Evolutionary conservation across 2,329 filamentous ascomycete genomes (phyloP).

Genomic region (Cladobotryum protrusum): DNA sequence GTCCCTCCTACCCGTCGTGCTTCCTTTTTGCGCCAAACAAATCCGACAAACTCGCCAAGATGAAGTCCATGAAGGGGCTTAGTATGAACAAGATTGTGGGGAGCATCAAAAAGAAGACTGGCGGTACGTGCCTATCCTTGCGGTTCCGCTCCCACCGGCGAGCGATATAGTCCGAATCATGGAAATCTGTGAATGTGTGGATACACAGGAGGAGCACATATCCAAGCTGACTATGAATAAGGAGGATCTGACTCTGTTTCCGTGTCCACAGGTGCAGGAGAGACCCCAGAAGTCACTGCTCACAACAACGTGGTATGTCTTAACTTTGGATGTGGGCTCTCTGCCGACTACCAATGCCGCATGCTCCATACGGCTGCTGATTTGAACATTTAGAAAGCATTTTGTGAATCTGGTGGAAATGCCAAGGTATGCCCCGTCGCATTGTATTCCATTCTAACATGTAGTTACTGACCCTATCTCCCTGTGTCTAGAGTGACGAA

Average conservation of each 20-base stretch:
- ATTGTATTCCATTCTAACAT: neutral
- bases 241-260: conserved; percentile 3
- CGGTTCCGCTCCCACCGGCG: neutral
- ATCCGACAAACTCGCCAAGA: conserved; percentile 15
- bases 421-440: conserved; percentile 38
- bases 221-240: neutral
- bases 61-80: conserved; percentile 46
- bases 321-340: neutral
- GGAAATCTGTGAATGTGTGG: neutral
- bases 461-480: neutral
- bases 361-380: conserved; percentile 14
- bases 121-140: conserved; percentile 16
- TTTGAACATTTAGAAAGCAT: conserved; percentile 54
- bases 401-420: conserved; percentile 69
- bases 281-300: conserved; percentile 62
- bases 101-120: conserved; percentile 45
- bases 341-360: too few relatives aligned
- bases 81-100: conserved; percentile 52
- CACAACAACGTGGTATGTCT: conserved; percentile 57
- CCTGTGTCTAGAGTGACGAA: conserved; percentile 70
- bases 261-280: conserved; percentile 27
- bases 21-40: neutral
- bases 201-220: neutral
- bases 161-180: too few relatives aligned
- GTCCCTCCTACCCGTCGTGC: neutral